phyloP scores from a whole-genome alignment of 805 yeast genomes.

The Kodamaea hsintzibuensis region DNA sequence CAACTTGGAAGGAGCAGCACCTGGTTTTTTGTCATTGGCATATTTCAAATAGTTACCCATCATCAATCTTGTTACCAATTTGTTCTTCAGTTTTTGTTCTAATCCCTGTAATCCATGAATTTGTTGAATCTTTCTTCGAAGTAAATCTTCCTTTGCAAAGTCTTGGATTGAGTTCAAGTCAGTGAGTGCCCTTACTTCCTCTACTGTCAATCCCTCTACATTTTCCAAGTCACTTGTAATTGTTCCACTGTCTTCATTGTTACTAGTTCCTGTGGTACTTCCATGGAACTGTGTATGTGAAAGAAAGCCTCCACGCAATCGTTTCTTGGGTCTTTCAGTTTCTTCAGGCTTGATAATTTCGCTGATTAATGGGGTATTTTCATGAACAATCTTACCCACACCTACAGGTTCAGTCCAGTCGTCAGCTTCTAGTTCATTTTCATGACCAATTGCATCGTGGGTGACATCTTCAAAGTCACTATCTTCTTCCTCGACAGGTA shows the following conservation, averaged over 20 bases:
- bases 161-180: conserved; percentile 38
- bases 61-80: conserved; percentile 63
- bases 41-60: conserved; percentile 64
- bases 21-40: conserved; percentile 15
- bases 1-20: conserved; percentile 11
- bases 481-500: conserved; percentile 51
- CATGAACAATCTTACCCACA: conserved; percentile 48
- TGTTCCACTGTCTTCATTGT: conserved; percentile 15
- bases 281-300: neutral
- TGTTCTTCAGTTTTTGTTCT: conserved; percentile 45
- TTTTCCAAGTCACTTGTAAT: conserved; percentile 29
- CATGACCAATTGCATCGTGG: neutral
- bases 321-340: conserved; percentile 6
- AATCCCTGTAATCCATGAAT: conserved; percentile 42
- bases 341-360: conserved; percentile 52
- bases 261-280: neutral
- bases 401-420: conserved; percentile 54
- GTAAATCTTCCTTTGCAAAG: conserved; percentile 36
- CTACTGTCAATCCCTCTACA: conserved; percentile 37
- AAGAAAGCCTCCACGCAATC: neutral
- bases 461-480: conserved; percentile 20
- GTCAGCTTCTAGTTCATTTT: conserved; percentile 15
- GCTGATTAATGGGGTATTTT: conserved; percentile 49
- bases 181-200: conserved; percentile 37
- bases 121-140: conserved; percentile 51